Base-by-base conservation (phyloP, 2,329 filamentous ascomycete species). In the Pyricularia sp. region DNA sequence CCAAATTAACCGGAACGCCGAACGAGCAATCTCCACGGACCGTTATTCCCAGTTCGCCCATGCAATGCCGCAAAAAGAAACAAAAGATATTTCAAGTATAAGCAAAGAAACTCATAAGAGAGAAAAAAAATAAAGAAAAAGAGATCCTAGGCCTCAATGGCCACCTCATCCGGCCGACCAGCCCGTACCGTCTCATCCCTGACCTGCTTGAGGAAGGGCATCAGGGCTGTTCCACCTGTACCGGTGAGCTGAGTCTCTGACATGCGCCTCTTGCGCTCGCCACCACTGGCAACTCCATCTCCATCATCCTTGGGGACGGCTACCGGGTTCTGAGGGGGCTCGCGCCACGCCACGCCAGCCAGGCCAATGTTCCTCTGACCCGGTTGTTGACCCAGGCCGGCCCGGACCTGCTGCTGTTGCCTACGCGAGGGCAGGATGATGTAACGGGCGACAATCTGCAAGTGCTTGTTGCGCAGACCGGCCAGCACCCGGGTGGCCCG, bases 131-230 rank as follows among this genome's bases (percentile, higher is more conserved):
- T 14, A 36, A 30, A 31, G 4, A 64, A 23, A 11, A 28, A 25
- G 2, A 17, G 2, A 28, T 55, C 42, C 10, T 26, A 33, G 17
- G 63, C 58, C 30, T 23, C 30, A 26, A 28, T 33, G 4, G 26
- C 26, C 23, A 28, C 65, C 11, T 66, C 36, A 26, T 68, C 67
- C 17, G 67, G 67, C 7, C 59, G 67, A 1, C 67, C 67, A 64
- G 67, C 67, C n/a, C 30, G 67, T 25, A 64, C 30, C 58, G 94
- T 97, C 82, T 97, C 94, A 76, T 97, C 92, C 23, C 94, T 84
- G 3, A 92, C 90, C 79, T 96, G 92, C 78, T 93, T 96, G 71
- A 98, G 78, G 78, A 98, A 98, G 0, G 94, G 92, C 69, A 97
- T 91, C 68, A 98, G 79, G 0, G 90, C 88, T 0, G 94, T 97